Conservation (phyloP, 2,329 filamentous ascomycete genomes). For the Ambrosiella beaveri region DNA sequence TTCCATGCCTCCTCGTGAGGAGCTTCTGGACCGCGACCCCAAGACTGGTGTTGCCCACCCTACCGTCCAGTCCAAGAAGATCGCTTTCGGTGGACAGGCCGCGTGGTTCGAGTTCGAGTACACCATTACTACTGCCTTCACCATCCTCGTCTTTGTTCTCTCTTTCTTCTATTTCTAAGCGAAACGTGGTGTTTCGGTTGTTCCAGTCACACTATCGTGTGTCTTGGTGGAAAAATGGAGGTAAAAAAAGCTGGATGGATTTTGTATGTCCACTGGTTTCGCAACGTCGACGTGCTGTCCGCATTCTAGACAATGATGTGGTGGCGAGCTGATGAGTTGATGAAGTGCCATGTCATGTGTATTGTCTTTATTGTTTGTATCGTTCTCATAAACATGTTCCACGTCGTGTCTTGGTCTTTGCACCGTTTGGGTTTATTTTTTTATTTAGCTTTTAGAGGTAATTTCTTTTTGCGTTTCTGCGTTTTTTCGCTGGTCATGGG, state of each 20-base stretch:
- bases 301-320: not conserved
- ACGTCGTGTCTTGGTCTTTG: not conserved
- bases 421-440: not conserved
- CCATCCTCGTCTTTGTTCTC: conserved; percentile 30
- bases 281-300: not conserved
- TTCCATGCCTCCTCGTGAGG: conserved; percentile 37
- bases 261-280: not conserved
- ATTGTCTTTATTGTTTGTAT: conserved; percentile 5
- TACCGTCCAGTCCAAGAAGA: conserved; percentile 33
- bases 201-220: not conserved
- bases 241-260: not conserved
- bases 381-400: not conserved
- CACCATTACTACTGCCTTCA: conserved; percentile 32
- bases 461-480: not conserved
- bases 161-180: conserved; percentile 18
- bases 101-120: conserved; percentile 40
- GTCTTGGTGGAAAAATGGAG: not conserved
- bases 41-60: conserved; percentile 38
- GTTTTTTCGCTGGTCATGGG: not conserved
- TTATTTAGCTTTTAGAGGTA: conserved; percentile 1
- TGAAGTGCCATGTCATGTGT: conserved; percentile 11
- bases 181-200: not conserved
- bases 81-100: conserved; percentile 34
- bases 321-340: conserved; percentile 8
- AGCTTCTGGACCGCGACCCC: conserved; percentile 36